A percentile compares a stretch with the other conserved stretches of the same genome.
Evolutionary conservation across 2,329 filamentous ascomycete species (phyloP).

Genomic region (Trichophyton equinum): DNA sequence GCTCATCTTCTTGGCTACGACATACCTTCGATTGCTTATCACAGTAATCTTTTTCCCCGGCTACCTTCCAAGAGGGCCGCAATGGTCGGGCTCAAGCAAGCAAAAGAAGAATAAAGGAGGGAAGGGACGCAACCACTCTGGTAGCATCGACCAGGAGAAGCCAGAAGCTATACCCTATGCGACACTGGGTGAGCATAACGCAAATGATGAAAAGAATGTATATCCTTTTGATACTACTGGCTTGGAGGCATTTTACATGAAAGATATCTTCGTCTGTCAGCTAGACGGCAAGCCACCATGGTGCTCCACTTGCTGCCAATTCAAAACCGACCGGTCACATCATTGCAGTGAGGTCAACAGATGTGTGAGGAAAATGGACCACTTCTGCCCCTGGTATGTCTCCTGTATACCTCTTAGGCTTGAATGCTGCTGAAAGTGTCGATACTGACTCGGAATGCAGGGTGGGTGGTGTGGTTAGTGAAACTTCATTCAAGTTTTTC

Average conservation of each 20-base stretch:
- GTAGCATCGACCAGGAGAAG: slow-evolving; percentile 12
- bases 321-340: slow-evolving; percentile 78
- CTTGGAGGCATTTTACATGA: slow-evolving; percentile 65
- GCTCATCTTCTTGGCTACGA: slow-evolving; percentile 50
- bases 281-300: slow-evolving; percentile 71
- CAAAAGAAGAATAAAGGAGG: slow-evolving; percentile 6
- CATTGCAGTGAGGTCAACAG: slow-evolving; percentile 72
- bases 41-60: slow-evolving; percentile 60
- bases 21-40: slow-evolving; percentile 60
- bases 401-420: neutral
- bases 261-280: slow-evolving; percentile 74
- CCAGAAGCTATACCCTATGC: slow-evolving; percentile 10
- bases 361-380: slow-evolving; percentile 84
- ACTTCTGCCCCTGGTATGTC: slow-evolving; percentile 70
- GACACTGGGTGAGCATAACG: neutral
- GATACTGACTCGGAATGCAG: slow-evolving; percentile 24
- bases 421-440: neutral
- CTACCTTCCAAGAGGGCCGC: slow-evolving; percentile 53
- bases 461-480: slow-evolving; percentile 86
- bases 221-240: slow-evolving; percentile 49
- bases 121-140: neutral
- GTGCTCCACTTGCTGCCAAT: slow-evolving; percentile 72
- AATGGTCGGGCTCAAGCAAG: slow-evolving; percentile 22
- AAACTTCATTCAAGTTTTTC: slow-evolving; percentile 84
- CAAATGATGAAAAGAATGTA: slow-evolving; percentile 16